Evolutionary conservation across 139 green algal genomes (phyloP).

Genomic region (Pseudopediastrum boryanum): DNA sequence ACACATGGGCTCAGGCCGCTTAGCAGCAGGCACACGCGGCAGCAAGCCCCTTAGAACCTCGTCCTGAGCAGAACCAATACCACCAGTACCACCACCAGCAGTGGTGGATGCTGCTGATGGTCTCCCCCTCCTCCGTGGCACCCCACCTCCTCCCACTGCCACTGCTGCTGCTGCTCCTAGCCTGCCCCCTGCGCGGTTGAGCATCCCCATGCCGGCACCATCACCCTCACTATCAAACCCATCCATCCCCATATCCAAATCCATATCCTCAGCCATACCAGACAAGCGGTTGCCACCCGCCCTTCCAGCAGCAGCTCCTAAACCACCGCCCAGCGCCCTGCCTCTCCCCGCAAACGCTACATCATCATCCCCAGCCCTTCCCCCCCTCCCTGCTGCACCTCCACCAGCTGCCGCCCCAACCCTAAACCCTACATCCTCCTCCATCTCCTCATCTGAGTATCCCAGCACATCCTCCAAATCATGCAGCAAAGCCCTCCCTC

Average conservation of each 20-base stretch:
- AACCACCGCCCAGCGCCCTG: not conserved
- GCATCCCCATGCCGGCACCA: not conserved
- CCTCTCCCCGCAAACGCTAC: constrained; percentile 14
- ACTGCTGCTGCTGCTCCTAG: not conserved
- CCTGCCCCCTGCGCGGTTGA: not conserved
- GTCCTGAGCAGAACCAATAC: too few relatives aligned
- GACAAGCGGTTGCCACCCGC: not conserved
- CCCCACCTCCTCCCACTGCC: constrained; percentile 6
- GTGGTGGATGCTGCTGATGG: not conserved
- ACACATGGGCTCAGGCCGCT: constrained; percentile 10
- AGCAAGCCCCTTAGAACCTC: not conserved
- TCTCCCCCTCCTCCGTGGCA: not conserved
- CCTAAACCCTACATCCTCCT: too few relatives aligned
- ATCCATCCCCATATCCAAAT: constrained; percentile 6
- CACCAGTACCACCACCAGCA: constrained; percentile 2
- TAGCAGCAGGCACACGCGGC: not conserved
- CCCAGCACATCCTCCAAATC: constrained; percentile 1
- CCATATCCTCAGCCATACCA: not conserved
- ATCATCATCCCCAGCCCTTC: not conserved
- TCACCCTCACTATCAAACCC: constrained; percentile 2
- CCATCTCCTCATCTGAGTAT: not conserved
- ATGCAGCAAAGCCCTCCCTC: too few relatives aligned
- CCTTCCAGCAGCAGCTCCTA: not conserved
- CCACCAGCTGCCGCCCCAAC: not conserved
- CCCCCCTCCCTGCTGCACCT: not conserved